These are phyloP conservation scores for Scheffersomyces spartinae DNA, from an alignment of 805 yeast species.

Conservation along the genomic window DNA sequence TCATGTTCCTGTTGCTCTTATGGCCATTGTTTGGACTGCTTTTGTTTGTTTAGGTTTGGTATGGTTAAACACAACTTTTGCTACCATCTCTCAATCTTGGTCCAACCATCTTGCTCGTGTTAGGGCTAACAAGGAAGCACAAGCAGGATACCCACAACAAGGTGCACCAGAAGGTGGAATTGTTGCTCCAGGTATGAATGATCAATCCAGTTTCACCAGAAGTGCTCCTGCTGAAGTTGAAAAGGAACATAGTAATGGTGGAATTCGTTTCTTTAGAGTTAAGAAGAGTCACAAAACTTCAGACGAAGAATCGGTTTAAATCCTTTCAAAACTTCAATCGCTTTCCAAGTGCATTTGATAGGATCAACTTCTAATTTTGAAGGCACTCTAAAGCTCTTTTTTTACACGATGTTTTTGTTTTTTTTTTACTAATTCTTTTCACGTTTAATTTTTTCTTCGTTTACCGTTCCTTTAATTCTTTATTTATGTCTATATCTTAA, in stretches of 20 bases:
- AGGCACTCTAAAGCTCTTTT: too few species aligned
- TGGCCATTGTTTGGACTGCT: slow-evolving; percentile 66
- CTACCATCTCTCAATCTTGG: slow-evolving; percentile 38
- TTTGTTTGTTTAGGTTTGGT: slow-evolving; percentile 40
- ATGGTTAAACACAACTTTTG: slow-evolving; percentile 41
- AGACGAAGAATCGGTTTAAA: slow-evolving; percentile 33
- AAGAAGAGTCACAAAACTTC: slow-evolving; percentile 38
- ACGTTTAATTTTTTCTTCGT: too few species aligned
- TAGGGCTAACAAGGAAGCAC: slow-evolving; percentile 14
- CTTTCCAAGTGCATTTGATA: too few species aligned
- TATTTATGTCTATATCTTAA: too few species aligned
- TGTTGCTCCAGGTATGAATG: slow-evolving; percentile 17
- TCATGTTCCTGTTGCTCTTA: slow-evolving; percentile 42
- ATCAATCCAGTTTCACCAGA: slow-evolving; percentile 33
- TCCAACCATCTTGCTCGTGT: slow-evolving; percentile 35
- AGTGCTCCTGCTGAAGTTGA: slow-evolving; percentile 12
- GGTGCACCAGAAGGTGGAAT: slow-evolving; percentile 9
- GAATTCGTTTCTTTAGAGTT: slow-evolving; percentile 69
- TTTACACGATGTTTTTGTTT: too few species aligned
- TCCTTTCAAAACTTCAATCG: too few species aligned
- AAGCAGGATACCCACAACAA: slow-evolving; percentile 15
- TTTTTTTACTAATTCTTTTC: too few species aligned
- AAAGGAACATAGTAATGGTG: slow-evolving; percentile 36
- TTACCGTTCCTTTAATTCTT: too few species aligned
- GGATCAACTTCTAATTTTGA: too few species aligned